Evolutionary conservation across 768 basidiomycete species (phyloP), one percentile per base, ranked within the genome.

Genomic region (Myochromella boudieri): DNA sequence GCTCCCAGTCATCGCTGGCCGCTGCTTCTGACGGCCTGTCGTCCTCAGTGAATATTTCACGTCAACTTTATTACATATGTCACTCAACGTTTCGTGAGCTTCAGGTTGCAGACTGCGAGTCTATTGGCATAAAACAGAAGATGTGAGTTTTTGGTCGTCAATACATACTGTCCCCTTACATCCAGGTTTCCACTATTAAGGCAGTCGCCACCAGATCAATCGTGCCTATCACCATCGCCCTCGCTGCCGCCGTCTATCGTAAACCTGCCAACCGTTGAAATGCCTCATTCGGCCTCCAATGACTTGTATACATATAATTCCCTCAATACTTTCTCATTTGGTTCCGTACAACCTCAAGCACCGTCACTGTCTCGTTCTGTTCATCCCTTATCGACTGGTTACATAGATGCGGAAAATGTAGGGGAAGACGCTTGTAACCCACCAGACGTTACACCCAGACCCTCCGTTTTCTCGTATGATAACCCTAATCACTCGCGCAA

Each of bases 381-480:
- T 42, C 70, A 75, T 44, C 72, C 72, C 3, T 52, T 71, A n/a
- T 64, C 68, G 33, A 59, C 62, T 28, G 43, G 55, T 46, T 57
- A 50, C 20, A 64, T 60, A 38, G 70, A 68, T 26, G 54, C 59
- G 18, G 70, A 72, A 39, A 64, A 44, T 36, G 51, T 58, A 37
- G 56, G 67, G 25, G 72, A 77, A 46, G 72, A 74, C 22, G 49
- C 59, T 32, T 56, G 54, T 18, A 52, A 53, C 24, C 59, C 57
- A 17, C 63, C 68, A 27, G 77, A 80, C 58, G 71, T 72, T 26
- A 80, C 78, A 4, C 78, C 78, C 37, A 69, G 78, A 18, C 77
- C 75, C 3, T 78, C 77, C 27, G 68, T 80, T 27, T 68, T 70
- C 32, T 60, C 61, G n/a, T 57, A 62, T 43, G 46, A 48, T 27